Evolutionary conservation across 352 stramenopile species (phyloP).

Genomic region (Blastocystis hominis): DNA sequence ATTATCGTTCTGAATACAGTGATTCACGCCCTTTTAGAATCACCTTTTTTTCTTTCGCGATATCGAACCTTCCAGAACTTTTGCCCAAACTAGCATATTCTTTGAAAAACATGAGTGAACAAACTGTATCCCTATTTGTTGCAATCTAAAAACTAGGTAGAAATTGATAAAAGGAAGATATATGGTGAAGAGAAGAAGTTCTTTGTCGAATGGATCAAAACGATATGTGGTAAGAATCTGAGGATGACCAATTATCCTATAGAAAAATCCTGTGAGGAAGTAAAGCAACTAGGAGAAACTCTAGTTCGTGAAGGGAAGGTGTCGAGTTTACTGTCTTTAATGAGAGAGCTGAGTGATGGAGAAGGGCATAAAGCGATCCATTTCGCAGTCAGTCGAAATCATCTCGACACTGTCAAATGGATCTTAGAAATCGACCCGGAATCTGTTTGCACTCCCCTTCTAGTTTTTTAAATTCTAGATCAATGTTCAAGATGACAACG

Average conservation of each 20-base stretch:
- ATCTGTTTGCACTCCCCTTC: not conserved
- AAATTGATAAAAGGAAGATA: slow-evolving; percentile 40
- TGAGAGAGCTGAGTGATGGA: slow-evolving; percentile 28
- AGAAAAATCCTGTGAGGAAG: slow-evolving; percentile 15
- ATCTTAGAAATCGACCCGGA: slow-evolving; percentile 20
- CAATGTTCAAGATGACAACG: slow-evolving; percentile 3
- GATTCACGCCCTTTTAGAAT: not conserved
- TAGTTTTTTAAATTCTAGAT: not conserved
- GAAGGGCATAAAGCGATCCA: slow-evolving; percentile 39
- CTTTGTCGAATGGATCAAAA: slow-evolving; percentile 49
- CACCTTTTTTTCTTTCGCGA: not conserved
- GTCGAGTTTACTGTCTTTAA: not conserved
- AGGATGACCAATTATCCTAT: not conserved
- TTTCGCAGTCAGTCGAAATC: slow-evolving; percentile 44
- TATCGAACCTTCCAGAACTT: not conserved
- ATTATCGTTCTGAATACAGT: not conserved
- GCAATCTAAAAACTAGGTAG: not conserved
- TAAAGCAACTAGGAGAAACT: not conserved
- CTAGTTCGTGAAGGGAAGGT: not conserved
- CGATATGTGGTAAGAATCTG: not conserved
- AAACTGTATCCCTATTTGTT: not conserved
- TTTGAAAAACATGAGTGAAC: slow-evolving; percentile 4
- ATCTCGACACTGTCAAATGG: slow-evolving; percentile 36
- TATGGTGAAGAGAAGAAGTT: slow-evolving; percentile 28
- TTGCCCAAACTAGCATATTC: not conserved